Percentiles rank a stretch among this genome's conserved stretches.
Evolutionary conservation across 176 grass and related monocot species (phyloP).

Genomic region (Zoysia pacifica): DNA sequence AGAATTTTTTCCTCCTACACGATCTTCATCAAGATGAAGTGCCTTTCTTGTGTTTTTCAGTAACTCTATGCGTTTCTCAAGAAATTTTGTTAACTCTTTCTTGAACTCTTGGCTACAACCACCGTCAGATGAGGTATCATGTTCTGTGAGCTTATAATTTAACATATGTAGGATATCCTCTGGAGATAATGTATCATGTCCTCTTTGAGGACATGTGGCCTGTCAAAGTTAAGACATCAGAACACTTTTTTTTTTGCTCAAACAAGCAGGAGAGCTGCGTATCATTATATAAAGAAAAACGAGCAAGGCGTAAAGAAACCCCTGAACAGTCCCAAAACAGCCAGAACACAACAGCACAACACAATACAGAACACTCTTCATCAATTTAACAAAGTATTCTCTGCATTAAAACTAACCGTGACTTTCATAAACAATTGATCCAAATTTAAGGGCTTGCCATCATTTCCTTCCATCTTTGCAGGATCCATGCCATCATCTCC

Average conservation of each 20-base stretch:
- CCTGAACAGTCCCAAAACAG: too few species aligned
- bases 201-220: slow-evolving; percentile 82
- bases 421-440: slow-evolving; percentile 98
- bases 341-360: too few species aligned
- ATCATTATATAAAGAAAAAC: too few species aligned
- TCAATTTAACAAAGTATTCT: slow-evolving; percentile 20
- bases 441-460: slow-evolving; percentile 90
- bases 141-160: slow-evolving; percentile 55
- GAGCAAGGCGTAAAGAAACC: too few species aligned
- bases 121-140: slow-evolving; percentile 55
- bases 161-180: slow-evolving; percentile 54
- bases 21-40: slow-evolving; percentile 60
- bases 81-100: slow-evolving; percentile 60
- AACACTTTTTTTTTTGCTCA: background rate
- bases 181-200: slow-evolving; percentile 59
- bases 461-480: slow-evolving; percentile 95
- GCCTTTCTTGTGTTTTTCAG: slow-evolving; percentile 62
- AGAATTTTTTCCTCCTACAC: slow-evolving; percentile 40
- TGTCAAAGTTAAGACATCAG: slow-evolving; percentile 42
- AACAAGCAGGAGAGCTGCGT: too few species aligned
- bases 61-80: slow-evolving; percentile 52
- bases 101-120: slow-evolving; percentile 69
- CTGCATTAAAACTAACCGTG: slow-evolving; percentile 62
- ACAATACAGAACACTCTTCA: background rate
- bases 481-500: slow-evolving; percentile 99